A percentile compares a stretch with the other conserved stretches of the same genome.
These are phyloP conservation scores for Corymbia citriodora DNA, from an alignment of 441 rosid species.

Conservation along the genomic window DNA sequence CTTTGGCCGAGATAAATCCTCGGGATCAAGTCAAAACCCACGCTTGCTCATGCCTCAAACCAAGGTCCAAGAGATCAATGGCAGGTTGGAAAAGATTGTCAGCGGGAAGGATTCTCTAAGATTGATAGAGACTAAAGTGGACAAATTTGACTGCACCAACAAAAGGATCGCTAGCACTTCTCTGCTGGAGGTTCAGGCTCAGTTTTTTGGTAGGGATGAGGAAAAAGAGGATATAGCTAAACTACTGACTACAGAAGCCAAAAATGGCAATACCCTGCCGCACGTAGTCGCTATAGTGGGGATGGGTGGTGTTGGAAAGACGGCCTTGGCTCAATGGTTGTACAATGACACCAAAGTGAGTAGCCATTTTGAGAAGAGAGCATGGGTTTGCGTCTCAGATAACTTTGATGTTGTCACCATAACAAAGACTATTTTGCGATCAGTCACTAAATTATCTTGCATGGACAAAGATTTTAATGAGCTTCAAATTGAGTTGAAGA, in stretches of 20 bases:
- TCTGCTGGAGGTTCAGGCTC: fast-evolving
- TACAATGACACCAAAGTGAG: not conserved
- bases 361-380: fast-evolving
- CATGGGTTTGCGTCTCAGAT: not conserved
- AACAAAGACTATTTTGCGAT: not conserved
- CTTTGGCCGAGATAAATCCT: not conserved
- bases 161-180: not conserved
- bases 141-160: not conserved
- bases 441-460: fast-evolving
- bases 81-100: not conserved
- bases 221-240: not conserved
- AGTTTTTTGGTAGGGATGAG: not conserved
- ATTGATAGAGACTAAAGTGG: not conserved
- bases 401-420: too few relatives aligned
- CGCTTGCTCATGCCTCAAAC: not conserved
- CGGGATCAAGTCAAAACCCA: fast-evolving
- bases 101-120: not conserved
- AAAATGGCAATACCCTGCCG: not conserved
- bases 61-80: fast-evolving
- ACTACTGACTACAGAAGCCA: not conserved
- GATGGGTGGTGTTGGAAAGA: not conserved
- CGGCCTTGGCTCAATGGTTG: not conserved
- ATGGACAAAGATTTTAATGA: fast-evolving
- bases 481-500: too few relatives aligned
- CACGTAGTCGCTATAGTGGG: not conserved